phyloP scores from a whole-genome alignment of 2,329 filamentous ascomycete genomes.

The Epichloe uncinata region DNA sequence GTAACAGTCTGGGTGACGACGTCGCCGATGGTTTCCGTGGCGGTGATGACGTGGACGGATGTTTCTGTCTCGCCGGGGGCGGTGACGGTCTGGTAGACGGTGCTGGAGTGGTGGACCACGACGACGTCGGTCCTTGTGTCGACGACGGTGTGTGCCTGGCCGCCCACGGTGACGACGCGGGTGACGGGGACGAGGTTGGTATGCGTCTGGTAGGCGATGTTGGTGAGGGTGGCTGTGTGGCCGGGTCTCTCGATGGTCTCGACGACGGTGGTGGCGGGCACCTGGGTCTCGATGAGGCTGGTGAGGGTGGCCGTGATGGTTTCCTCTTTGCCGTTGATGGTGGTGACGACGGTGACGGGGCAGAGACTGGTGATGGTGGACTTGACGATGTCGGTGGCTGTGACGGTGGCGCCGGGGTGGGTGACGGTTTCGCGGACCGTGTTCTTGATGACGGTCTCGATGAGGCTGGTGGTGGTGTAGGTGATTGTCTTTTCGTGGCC shows the following conservation, averaged over 20 bases:
- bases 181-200: slow-evolving; percentile 20
- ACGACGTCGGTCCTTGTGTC: slow-evolving; percentile 14
- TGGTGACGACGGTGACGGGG: slow-evolving; percentile 30
- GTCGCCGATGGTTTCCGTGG: slow-evolving; percentile 27
- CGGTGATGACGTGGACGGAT: slow-evolving; percentile 22
- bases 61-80: slow-evolving; percentile 24
- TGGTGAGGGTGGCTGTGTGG: slow-evolving; percentile 7
- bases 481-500: slow-evolving; percentile 24
- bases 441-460: slow-evolving; percentile 15
- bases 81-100: slow-evolving; percentile 23
- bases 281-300: slow-evolving; percentile 21
- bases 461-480: slow-evolving; percentile 26
- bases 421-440: slow-evolving; percentile 21
- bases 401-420: slow-evolving; percentile 5
- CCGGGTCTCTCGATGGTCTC: slow-evolving; percentile 6
- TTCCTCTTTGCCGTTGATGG: slow-evolving; percentile 24
- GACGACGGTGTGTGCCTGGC: slow-evolving; percentile 15
- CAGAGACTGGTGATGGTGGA: slow-evolving; percentile 27
- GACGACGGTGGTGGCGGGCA: slow-evolving; percentile 23
- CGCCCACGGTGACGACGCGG: slow-evolving; percentile 21
- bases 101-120: slow-evolving; percentile 16
- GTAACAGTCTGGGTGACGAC: slow-evolving; percentile 29
- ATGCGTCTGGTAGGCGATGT: slow-evolving; percentile 26
- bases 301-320: slow-evolving; percentile 25
- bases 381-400: slow-evolving; percentile 13